These are phyloP conservation scores for Aspergillus steynii DNA, from an alignment of 495 filamentous ascomycete species.

Conservation along the genomic window DNA sequence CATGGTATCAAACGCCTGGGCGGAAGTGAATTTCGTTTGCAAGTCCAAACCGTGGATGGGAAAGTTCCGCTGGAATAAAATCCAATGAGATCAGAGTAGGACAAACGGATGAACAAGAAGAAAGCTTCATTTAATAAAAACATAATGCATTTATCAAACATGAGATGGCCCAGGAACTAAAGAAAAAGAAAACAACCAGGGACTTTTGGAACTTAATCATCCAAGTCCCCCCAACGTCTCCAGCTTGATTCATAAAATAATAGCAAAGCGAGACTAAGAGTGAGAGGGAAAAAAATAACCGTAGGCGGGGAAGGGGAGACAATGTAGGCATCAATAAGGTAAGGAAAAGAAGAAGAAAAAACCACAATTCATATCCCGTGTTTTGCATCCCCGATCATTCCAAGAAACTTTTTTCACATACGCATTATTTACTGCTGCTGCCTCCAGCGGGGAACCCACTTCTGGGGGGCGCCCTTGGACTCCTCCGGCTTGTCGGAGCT, in stretches of 20 bases:
- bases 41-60: neutral
- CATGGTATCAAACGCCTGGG: no score
- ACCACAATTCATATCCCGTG: neutral
- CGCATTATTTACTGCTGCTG: constrained; percentile 37
- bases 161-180: constrained; percentile 8
- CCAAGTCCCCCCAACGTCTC: constrained; percentile 13
- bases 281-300: constrained; percentile 16
- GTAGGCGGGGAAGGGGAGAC: constrained; percentile 1
- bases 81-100: constrained; percentile 7
- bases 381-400: neutral
- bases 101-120: constrained; percentile 1
- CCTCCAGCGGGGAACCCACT: constrained; percentile 49
- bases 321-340: constrained; percentile 5
- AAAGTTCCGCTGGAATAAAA: neutral
- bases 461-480: constrained; percentile 30
- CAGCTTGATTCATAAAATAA: constrained; percentile 13
- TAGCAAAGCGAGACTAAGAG: constrained; percentile 1
- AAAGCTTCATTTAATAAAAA: constrained; percentile 21
- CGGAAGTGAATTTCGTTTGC: neutral
- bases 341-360: constrained; percentile 1
- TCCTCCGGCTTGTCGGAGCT: constrained; percentile 35
- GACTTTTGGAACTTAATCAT: constrained; percentile 17
- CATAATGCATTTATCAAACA: constrained; percentile 24
- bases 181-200: constrained; percentile 5
- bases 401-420: neutral